Evolutionary conservation across 2,329 filamentous ascomycete genomes (phyloP).

Genomic region (Neopestalotiopsis clavispora): DNA sequence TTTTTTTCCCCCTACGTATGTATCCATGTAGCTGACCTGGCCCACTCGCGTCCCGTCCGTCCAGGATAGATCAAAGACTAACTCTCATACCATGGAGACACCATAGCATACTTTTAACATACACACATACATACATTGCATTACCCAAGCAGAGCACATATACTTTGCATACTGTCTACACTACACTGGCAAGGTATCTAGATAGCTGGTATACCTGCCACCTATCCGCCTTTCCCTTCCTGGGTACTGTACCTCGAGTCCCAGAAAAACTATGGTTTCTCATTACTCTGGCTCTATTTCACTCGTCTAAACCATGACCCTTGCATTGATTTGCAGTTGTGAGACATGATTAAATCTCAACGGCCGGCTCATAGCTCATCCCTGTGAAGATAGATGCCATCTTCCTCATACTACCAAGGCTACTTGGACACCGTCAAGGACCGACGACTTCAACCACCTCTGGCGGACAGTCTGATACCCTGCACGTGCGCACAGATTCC

Average conservation of each 20-base stretch:
- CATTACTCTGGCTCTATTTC: slow-evolving; percentile 4
- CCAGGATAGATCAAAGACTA: slow-evolving; percentile 8
- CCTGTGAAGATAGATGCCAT: background rate
- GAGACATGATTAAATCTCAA: slow-evolving; percentile 17
- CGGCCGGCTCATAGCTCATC: slow-evolving; percentile 15
- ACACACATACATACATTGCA: background rate
- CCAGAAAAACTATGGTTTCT: background rate
- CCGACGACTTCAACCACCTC: slow-evolving; percentile 6
- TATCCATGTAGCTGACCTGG: background rate
- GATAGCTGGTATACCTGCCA: background rate
- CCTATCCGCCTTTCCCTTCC: background rate
- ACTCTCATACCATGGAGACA: background rate
- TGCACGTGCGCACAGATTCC: slow-evolving; percentile 23
- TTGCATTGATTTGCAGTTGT: slow-evolving; percentile 16
- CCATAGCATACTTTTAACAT: background rate
- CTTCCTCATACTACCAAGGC: background rate
- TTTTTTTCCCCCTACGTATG: background rate
- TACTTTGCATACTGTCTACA: background rate
- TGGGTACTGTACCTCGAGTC: slow-evolving; percentile 2
- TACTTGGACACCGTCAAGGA: background rate
- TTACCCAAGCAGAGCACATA: background rate
- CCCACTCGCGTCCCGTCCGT: slow-evolving; percentile 12
- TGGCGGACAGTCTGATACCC: slow-evolving; percentile 28
- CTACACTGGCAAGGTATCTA: background rate
- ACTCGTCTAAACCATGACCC: slow-evolving; percentile 5